Evolutionary conservation across 2,329 filamentous ascomycete genomes (phyloP).

Genomic region (Pseudocercospora fijiensis): DNA sequence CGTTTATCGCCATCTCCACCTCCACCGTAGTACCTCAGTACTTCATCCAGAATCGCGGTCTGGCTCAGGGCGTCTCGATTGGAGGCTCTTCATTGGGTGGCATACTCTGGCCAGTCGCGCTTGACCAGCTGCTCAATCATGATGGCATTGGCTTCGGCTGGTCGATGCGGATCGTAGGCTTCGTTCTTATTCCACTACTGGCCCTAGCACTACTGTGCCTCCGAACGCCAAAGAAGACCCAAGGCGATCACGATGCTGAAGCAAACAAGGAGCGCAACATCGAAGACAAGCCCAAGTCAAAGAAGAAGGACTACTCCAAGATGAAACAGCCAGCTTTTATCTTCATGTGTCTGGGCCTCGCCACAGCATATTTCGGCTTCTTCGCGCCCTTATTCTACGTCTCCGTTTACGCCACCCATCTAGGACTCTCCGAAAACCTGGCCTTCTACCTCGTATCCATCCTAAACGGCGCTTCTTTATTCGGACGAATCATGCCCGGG

Average conservation of each 20-base stretch:
- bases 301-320: constrained; percentile 24
- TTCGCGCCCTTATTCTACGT: constrained; percentile 45
- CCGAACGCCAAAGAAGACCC: background rate
- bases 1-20: constrained; percentile 48
- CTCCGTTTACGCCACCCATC: constrained; percentile 39
- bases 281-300: constrained; percentile 10
- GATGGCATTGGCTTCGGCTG: constrained; percentile 53
- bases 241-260: background rate
- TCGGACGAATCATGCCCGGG: constrained; percentile 44
- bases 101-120: constrained; percentile 44
- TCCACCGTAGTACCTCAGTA: constrained; percentile 48
- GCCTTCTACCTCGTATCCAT: constrained; percentile 41
- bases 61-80: constrained; percentile 43
- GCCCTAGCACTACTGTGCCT: constrained; percentile 21
- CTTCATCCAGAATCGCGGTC: constrained; percentile 50
- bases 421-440: constrained; percentile 26
- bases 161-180: constrained; percentile 53
- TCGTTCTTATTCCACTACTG: constrained; percentile 48
- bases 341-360: constrained; percentile 28
- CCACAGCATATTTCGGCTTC: constrained; percentile 31
- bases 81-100: constrained; percentile 18
- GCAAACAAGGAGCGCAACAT: background rate
- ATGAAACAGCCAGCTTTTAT: constrained; percentile 29
- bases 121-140: constrained; percentile 50
- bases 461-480: constrained; percentile 43